Conservation (phyloP, 345 rosid genomes). For the Syzygium oleosum region DNA sequence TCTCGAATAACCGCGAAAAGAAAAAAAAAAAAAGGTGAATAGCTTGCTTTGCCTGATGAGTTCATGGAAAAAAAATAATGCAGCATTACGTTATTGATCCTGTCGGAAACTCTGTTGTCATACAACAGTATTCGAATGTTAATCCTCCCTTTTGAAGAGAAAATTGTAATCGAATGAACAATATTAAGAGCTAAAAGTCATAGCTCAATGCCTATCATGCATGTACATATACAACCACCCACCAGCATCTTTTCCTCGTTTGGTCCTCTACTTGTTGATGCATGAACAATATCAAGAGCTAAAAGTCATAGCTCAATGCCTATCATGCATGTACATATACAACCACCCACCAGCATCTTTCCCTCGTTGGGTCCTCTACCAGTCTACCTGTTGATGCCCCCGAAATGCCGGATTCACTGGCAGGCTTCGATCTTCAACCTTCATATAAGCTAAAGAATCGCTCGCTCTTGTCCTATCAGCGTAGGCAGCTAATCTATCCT, state of each 20-base stretch:
- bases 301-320: slow-evolving; percentile 17
- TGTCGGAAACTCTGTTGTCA: not conserved
- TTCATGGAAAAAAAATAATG: not conserved
- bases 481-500: slow-evolving; percentile 48
- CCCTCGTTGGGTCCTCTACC: not conserved
- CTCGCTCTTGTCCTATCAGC: not conserved
- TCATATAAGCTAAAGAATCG: not conserved
- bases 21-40: not conserved
- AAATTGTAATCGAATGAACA: not conserved
- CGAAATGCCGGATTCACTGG: not conserved
- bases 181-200: slow-evolving; percentile 16
- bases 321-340: slow-evolving; percentile 8
- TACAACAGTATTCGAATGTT: not conserved
- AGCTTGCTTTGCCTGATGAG: not conserved
- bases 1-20: not conserved
- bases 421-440: not conserved
- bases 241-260: not conserved
- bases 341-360: slow-evolving; percentile 4
- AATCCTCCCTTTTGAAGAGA: not conserved
- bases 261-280: not conserved
- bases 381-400: not conserved
- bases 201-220: slow-evolving; percentile 12
- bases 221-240: slow-evolving; percentile 14
- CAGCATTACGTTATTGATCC: not conserved
- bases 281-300: slow-evolving; percentile 14